Evolutionary conservation across 345 rosid genomes (phyloP).

Genomic region (Isatis tinctoria): DNA sequence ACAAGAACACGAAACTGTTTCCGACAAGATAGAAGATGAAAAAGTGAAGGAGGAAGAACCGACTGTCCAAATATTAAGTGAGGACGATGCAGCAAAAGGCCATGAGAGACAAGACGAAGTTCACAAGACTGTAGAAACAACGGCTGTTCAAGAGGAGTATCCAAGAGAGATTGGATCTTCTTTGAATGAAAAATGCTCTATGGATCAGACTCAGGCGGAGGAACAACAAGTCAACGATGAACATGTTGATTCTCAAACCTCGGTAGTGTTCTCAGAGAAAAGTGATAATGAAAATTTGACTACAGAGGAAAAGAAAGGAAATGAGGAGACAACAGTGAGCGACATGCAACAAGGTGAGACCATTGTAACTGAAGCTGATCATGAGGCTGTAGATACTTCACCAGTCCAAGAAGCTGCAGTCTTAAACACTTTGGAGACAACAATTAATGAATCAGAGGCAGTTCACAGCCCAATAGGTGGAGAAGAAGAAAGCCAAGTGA

Average conservation of each 20-base stretch:
- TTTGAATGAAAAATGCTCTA: neutral
- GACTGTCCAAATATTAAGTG: neutral
- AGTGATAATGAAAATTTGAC: neutral
- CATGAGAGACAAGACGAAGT: neutral
- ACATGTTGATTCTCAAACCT: neutral
- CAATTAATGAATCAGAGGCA: neutral
- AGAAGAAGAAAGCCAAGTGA: neutral
- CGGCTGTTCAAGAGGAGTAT: neutral
- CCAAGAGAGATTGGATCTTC: neutral
- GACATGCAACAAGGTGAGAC: constrained; percentile 7
- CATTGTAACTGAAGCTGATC: neutral
- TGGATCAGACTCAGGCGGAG: neutral
- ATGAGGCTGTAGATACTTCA: constrained; percentile 7
- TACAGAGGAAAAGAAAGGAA: neutral
- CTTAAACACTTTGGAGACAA: neutral
- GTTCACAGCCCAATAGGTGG: neutral
- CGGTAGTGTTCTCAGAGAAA: neutral
- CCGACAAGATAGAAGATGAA: neutral
- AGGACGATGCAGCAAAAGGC: neutral
- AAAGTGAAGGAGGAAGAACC: neutral
- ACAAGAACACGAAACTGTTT: neutral
- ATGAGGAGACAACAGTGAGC: neutral
- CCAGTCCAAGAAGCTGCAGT: neutral
- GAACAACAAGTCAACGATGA: neutral
- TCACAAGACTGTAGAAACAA: neutral